phyloP scores from a whole-genome alignment of 1,139 yeast species.

The Pneumocystis jirovecii region DNA sequence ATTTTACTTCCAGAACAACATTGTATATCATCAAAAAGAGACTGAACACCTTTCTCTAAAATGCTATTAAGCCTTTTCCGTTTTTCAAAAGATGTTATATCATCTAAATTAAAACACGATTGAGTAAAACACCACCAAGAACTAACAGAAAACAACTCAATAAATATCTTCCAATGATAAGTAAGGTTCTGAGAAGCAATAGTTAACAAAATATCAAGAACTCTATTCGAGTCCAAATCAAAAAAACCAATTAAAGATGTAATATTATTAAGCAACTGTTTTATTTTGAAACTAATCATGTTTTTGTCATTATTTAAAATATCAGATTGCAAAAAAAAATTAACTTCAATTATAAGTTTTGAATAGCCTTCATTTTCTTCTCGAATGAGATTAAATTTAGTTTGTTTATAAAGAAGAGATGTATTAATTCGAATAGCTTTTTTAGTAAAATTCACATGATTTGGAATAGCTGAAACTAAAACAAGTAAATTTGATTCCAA shows the following conservation, averaged over 20 bases:
- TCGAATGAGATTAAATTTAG: constrained; percentile 55
- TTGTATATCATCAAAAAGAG: neutral
- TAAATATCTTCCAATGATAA: constrained; percentile 32
- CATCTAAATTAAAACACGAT: constrained; percentile 4
- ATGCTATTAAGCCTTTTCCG: constrained; percentile 3
- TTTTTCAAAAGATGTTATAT: neutral
- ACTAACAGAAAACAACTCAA: constrained; percentile 37
- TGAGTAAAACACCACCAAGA: constrained; percentile 44
- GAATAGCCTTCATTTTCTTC: constrained; percentile 78
- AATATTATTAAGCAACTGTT: constrained; percentile 36
- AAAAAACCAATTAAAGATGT: constrained; percentile 56
- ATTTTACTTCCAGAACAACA: constrained; percentile 40
- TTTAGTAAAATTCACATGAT: neutral
- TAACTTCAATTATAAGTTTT: constrained; percentile 43
- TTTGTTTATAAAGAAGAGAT: constrained; percentile 43
- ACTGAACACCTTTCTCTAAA: constrained; percentile 21
- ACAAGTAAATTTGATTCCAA: neutral
- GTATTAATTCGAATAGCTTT: constrained; percentile 16
- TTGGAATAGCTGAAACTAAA: neutral
- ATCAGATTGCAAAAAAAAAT: neutral
- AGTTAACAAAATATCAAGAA: constrained; percentile 47
- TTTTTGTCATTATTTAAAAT: constrained; percentile 14
- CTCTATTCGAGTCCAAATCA: constrained; percentile 59
- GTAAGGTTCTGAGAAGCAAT: constrained; percentile 35
- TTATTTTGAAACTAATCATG: constrained; percentile 20